Percentiles rank a stretch among this genome's conserved stretches.
Evolutionary conservation across 192 early-diverging fungal species (phyloP).

Genomic region (Neocallimastix lanati): DNA sequence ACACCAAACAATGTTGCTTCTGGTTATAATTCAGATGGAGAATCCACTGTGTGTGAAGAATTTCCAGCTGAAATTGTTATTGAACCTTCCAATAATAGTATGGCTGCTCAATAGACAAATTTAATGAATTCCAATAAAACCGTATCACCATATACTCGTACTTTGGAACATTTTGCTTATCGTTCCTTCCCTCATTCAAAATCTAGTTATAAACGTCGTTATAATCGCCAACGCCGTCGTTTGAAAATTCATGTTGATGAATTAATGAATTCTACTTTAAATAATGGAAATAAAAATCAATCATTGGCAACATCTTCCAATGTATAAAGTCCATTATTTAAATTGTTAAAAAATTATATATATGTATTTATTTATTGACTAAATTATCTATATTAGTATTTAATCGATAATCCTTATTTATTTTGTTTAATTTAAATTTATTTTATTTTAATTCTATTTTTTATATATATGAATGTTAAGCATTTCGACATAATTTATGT

Average conservation of each 20-base stretch:
- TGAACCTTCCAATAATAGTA: slow-evolving; percentile 51
- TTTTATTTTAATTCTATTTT: too few species aligned
- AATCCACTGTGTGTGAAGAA: not conserved
- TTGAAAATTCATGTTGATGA: not conserved
- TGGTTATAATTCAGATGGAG: not conserved
- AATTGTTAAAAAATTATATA: too few species aligned
- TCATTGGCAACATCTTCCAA: not conserved
- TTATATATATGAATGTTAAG: too few species aligned
- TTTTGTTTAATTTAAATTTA: too few species aligned
- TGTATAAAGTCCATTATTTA: too few species aligned
- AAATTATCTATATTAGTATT: too few species aligned
- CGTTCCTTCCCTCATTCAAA: slow-evolving; percentile 17
- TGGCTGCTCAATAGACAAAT: slow-evolving; percentile 73
- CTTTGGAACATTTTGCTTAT: slow-evolving; percentile 62
- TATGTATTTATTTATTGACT: too few species aligned
- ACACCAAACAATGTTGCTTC: not conserved
- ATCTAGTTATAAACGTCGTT: not conserved
- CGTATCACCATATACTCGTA: slow-evolving; percentile 64
- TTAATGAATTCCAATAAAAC: slow-evolving; percentile 72
- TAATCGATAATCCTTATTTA: too few species aligned
- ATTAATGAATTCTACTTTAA: not conserved
- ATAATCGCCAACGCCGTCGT: not conserved
- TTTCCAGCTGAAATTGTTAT: slow-evolving; percentile 21
- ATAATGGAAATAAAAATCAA: not conserved
- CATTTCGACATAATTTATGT: too few species aligned